Percentiles rank a stretch among this genome's conserved stretches.
phyloP scores from a whole-genome alignment of 371 early-diverging fungal genomes.

The Coemansia sp. region DNA sequence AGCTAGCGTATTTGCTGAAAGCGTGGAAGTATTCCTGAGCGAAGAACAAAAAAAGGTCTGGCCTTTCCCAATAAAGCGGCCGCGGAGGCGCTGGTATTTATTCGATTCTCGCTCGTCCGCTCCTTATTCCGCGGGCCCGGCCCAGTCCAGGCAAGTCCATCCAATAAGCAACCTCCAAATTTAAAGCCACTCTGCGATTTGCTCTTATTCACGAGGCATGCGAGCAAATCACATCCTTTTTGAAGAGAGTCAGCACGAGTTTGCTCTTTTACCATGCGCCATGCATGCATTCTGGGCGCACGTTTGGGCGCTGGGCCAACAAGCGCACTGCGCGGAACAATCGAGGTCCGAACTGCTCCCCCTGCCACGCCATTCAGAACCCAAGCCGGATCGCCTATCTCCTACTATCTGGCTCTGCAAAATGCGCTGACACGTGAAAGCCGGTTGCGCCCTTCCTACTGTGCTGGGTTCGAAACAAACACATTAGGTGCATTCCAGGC shows the following conservation, averaged over 20 bases:
- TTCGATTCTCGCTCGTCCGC: constrained; percentile 8
- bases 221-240: not conserved
- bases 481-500: no score
- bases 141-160: not conserved
- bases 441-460: no score
- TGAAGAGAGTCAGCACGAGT: not conserved
- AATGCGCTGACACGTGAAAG: constrained; percentile 14
- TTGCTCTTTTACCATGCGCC: not conserved
- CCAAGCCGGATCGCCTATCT: not conserved
- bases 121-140: not conserved
- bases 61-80: not conserved
- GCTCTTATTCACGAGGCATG: not conserved
- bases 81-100: constrained; percentile 2
- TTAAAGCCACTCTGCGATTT: not conserved
- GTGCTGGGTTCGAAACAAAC: no score
- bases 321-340: not conserved
- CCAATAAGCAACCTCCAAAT: constrained; percentile 42
- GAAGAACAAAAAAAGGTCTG: constrained; percentile 3
- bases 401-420: not conserved
- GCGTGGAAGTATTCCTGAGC: constrained; percentile 1
- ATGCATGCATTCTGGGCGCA: not conserved
- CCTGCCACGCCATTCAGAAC: not conserved
- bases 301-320: not conserved
- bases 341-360: not conserved
- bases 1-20: not conserved